Percentiles rank a stretch among this genome's conserved stretches.
Evolutionary conservation across 176 grass and related monocot genomes (phyloP).

Genomic region (Juncus effusus): DNA sequence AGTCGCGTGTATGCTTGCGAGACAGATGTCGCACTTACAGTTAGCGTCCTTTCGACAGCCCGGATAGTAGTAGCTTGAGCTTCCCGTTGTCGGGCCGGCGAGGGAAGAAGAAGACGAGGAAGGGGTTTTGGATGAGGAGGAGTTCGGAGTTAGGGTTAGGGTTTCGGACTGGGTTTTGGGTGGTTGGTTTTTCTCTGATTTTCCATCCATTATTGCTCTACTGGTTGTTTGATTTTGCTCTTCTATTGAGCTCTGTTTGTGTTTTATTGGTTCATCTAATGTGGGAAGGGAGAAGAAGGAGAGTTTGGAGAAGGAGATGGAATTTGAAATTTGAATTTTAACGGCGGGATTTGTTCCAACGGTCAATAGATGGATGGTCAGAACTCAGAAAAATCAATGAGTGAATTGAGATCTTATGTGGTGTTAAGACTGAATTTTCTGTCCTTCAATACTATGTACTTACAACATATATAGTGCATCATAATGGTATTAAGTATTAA

Average conservation of each 20-base stretch:
- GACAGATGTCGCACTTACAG: constrained; percentile 82
- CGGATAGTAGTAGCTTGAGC: constrained; percentile 57
- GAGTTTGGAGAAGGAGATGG: constrained; percentile 6
- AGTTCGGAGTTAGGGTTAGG: not conserved
- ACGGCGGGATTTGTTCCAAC: not conserved
- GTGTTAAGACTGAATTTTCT: no score
- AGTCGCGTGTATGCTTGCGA: constrained; percentile 86
- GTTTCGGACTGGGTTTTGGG: not conserved
- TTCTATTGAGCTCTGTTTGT: constrained; percentile 1
- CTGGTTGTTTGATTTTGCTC: not conserved
- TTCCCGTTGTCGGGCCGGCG: constrained; percentile 25
- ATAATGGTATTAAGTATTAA: no score
- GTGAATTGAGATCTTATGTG: no score
- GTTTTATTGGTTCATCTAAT: not conserved
- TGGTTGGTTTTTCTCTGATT: constrained; percentile 17
- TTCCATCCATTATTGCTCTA: constrained; percentile 52
- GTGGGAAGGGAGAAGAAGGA: not conserved
- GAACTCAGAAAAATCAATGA: no score
- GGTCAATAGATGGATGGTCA: no score
- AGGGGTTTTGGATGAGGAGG: constrained; percentile 22
- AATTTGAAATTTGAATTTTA: constrained; percentile 47
- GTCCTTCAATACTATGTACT: no score
- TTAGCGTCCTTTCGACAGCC: constrained; percentile 85
- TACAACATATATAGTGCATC: no score
- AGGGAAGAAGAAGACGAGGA: not conserved